phyloP scores from a whole-genome alignment of 495 filamentous ascomycete species.

The Staphylotrichum tortipilum region DNA sequence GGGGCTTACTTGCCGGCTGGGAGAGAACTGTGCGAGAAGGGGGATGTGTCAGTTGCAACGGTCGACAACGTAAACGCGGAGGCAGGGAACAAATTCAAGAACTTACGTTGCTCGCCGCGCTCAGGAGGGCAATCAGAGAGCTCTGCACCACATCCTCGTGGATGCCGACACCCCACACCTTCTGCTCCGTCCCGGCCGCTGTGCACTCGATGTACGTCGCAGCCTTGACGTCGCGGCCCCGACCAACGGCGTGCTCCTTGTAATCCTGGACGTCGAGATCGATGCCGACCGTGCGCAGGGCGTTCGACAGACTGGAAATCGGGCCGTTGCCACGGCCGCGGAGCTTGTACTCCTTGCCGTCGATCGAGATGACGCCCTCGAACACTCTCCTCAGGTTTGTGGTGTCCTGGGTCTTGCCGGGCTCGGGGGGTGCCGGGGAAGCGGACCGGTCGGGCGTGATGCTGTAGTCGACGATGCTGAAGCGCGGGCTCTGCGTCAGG shows the following conservation, averaged over 20 bases:
- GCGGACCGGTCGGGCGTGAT: slow-evolving; percentile 77
- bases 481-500: slow-evolving; percentile 70
- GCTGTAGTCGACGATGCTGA: slow-evolving; percentile 84
- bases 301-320: slow-evolving; percentile 79
- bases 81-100: neutral
- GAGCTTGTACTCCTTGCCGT: slow-evolving; percentile 69
- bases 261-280: slow-evolving; percentile 91
- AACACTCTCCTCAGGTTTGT: slow-evolving; percentile 76
- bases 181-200: slow-evolving; percentile 55
- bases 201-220: slow-evolving; percentile 91
- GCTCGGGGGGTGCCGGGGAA: slow-evolving; percentile 61
- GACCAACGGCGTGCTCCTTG: slow-evolving; percentile 89
- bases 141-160: slow-evolving; percentile 92
- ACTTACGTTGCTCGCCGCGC: slow-evolving; percentile 82
- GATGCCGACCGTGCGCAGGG: slow-evolving; percentile 70
- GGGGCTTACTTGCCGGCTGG: slow-evolving; percentile 48
- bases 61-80: neutral
- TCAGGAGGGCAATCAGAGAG: slow-evolving; percentile 79
- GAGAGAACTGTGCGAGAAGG: slow-evolving; percentile 45
- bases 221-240: slow-evolving; percentile 72
- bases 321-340: slow-evolving; percentile 80
- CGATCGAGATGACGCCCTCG: slow-evolving; percentile 77
- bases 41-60: slow-evolving; percentile 9
- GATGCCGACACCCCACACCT: slow-evolving; percentile 93
- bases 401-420: slow-evolving; percentile 62